These are phyloP conservation scores for Neurospora hispaniola DNA, from an alignment of 495 filamentous ascomycete species.

Conservation along the genomic window DNA sequence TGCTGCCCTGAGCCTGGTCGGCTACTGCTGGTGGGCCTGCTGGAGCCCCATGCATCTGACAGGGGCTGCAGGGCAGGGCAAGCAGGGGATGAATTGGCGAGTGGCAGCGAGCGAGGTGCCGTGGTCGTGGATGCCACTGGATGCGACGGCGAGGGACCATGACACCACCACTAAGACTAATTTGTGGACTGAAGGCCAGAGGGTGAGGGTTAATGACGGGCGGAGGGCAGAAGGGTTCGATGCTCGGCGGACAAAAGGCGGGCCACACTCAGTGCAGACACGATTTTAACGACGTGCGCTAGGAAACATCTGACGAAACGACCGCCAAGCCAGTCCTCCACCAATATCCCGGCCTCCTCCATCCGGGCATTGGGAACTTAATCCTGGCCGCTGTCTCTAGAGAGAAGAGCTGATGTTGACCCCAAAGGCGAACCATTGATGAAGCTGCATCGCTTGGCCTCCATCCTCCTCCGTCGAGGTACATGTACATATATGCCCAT, in stretches of 20 bases:
- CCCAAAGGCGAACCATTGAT: not conserved
- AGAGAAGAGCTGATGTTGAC: not conserved
- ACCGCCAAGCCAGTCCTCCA: slow-evolving; percentile 4
- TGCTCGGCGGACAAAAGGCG: not conserved
- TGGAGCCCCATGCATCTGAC: not conserved
- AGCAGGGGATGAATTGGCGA: not conserved
- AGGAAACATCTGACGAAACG: slow-evolving; percentile 11
- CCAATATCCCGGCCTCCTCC: not conserved
- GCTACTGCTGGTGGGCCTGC: not conserved
- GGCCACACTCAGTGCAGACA: not conserved
- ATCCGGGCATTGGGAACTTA: not conserved
- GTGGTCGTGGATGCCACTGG: not conserved
- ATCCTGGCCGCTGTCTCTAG: not conserved
- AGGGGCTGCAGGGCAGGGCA: not conserved
- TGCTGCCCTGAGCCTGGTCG: not conserved
- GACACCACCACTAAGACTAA: not conserved
- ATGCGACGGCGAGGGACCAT: not conserved
- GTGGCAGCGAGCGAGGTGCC: not conserved
- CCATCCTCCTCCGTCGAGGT: not conserved
- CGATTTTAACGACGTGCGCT: slow-evolving; percentile 2
- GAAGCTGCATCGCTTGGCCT: not conserved
- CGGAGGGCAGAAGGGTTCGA: not conserved
- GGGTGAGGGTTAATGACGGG: not conserved
- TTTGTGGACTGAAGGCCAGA: not conserved
- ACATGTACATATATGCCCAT: not conserved